Evolutionary conservation across 139 green algal species (phyloP).

Genomic region (Tetraselmis chui): DNA sequence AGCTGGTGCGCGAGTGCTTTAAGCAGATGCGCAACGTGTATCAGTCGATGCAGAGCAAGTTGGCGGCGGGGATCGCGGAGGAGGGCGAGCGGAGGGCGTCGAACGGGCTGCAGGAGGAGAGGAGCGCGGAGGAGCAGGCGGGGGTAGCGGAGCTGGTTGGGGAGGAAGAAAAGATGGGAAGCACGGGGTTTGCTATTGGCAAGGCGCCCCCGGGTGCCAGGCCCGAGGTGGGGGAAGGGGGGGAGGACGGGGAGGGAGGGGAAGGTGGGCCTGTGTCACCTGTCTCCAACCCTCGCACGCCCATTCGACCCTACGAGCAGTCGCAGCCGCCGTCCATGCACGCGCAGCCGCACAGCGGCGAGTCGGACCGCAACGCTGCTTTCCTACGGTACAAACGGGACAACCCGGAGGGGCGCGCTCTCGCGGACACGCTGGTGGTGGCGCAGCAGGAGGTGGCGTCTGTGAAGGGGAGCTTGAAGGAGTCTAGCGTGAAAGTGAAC

Average conservation of each 20-base stretch:
- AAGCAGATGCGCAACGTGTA: slow-evolving; percentile 38
- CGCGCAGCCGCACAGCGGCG: not conserved
- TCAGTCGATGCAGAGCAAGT: not conserved
- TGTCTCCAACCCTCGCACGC: not conserved
- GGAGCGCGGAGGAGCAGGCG: not conserved
- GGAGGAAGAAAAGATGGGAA: slow-evolving; percentile 9
- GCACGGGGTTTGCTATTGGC: slow-evolving; percentile 23
- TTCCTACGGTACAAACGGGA: slow-evolving; percentile 16
- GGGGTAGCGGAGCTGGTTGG: slow-evolving; percentile 9
- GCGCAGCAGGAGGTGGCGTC: slow-evolving; percentile 26
- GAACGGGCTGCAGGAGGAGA: not conserved
- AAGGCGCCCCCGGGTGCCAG: slow-evolving; percentile 18
- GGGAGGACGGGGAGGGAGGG: slow-evolving; percentile 1
- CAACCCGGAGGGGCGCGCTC: not conserved
- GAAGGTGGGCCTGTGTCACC: not conserved
- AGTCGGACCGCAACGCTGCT: slow-evolving; percentile 7
- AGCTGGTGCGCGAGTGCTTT: slow-evolving; percentile 56
- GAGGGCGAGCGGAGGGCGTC: not conserved
- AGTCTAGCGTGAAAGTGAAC: slow-evolving; percentile 38
- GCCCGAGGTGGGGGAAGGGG: slow-evolving; percentile 5
- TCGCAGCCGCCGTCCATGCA: not conserved
- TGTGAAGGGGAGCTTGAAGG: slow-evolving; percentile 28
- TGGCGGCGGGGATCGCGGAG: too few relatives aligned
- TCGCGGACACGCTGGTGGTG: not conserved
- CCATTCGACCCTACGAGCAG: not conserved